A percentile compares a stretch with the other conserved stretches of the same genome.
phyloP scores from a whole-genome alignment of 441 rosid species.

The Raphanus hybrid region DNA sequence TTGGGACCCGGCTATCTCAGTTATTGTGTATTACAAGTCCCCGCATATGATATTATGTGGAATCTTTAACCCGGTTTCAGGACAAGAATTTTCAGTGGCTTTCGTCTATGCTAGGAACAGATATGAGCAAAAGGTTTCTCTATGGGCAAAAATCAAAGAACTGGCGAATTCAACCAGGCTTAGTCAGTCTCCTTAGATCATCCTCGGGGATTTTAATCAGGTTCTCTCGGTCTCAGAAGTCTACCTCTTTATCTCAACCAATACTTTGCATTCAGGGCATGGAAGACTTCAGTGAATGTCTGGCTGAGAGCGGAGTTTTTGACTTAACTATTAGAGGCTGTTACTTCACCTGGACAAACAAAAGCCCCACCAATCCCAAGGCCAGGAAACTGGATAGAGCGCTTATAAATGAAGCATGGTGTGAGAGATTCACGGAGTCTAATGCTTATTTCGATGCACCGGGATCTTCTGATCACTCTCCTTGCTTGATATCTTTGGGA shows the following conservation, averaged over 20 bases:
- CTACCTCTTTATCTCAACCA: not conserved
- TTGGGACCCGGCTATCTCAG: not conserved
- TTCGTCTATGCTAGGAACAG: not conserved
- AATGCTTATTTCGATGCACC: not conserved
- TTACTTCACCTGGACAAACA: not conserved
- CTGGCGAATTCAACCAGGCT: not conserved
- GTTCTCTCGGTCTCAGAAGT: not conserved
- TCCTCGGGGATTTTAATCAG: not conserved
- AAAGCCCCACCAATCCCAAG: not conserved
- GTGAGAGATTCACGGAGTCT: not conserved
- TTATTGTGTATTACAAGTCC: not conserved
- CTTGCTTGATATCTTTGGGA: not conserved
- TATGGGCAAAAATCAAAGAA: not conserved
- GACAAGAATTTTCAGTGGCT: not conserved
- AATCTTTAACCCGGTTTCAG: not conserved
- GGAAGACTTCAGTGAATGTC: not conserved
- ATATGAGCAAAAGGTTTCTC: not conserved
- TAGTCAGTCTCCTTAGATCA: not conserved
- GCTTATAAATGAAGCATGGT: not conserved
- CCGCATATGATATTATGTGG: not conserved
- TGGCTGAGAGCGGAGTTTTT: not conserved
- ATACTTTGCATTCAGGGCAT: not conserved
- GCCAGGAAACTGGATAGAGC: not conserved
- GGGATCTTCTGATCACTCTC: not conserved
- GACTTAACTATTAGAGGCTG: not conserved